Conservation (phyloP, 2,329 filamentous ascomycete genomes). For the Alternaria sp. region DNA sequence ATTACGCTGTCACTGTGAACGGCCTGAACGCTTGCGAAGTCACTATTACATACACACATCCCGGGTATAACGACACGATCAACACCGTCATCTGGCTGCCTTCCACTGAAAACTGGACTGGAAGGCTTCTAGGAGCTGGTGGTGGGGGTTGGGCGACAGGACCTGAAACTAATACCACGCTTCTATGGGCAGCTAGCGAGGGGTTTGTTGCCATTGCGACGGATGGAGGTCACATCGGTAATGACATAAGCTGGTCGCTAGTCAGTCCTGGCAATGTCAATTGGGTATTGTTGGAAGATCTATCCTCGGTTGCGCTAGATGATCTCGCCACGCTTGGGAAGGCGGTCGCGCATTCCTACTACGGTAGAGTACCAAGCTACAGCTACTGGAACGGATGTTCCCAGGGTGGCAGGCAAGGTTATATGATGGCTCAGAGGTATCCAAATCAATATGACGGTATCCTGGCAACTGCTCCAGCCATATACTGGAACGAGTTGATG, state of each 20-base stretch:
- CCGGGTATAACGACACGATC: constrained; percentile 27
- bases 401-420: constrained; percentile 35
- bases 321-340: constrained; percentile 44
- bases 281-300: constrained; percentile 40
- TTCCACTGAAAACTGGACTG: constrained; percentile 28
- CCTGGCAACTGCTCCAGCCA: constrained; percentile 38
- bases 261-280: constrained; percentile 29
- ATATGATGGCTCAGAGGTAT: constrained; percentile 42
- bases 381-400: constrained; percentile 47
- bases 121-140: constrained; percentile 30
- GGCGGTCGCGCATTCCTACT: constrained; percentile 33
- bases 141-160: constrained; percentile 32
- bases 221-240: constrained; percentile 28
- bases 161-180: constrained; percentile 17
- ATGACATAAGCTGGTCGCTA: constrained; percentile 16
- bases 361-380: constrained; percentile 34
- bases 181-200: constrained; percentile 22
- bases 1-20: constrained; percentile 15
- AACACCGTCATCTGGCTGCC: constrained; percentile 32
- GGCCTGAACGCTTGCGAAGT: constrained; percentile 45
- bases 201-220: constrained; percentile 35
- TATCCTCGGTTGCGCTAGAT: constrained; percentile 41
- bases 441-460: constrained; percentile 42
- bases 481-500: constrained; percentile 25
- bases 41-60: constrained; percentile 44